Evolutionary conservation across 495 filamentous ascomycete genomes (phyloP).

Genomic region (Oidiodendron maius): DNA sequence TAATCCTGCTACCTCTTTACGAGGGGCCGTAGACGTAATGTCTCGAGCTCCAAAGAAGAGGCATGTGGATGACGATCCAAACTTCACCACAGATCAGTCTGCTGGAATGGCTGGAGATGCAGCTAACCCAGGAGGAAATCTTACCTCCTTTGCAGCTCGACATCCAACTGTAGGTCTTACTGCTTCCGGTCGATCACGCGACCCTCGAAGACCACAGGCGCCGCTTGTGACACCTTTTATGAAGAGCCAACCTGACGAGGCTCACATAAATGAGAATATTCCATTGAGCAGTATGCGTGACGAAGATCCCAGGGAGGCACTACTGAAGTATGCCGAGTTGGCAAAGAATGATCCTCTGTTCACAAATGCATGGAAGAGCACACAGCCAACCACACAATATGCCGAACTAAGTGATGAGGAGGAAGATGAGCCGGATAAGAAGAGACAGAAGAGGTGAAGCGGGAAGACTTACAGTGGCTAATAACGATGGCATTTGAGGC

Average conservation of each 20-base stretch:
- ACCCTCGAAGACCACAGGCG: conserved; percentile 74
- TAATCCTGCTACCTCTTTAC: conserved; percentile 72
- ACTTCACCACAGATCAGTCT: conserved; percentile 73
- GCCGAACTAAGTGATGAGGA: conserved; percentile 91
- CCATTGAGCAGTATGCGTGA: conserved; percentile 92
- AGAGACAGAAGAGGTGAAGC: conserved; percentile 43
- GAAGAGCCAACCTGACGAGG: conserved; percentile 84
- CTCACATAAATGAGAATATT: conserved; percentile 80
- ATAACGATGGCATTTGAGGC: background rate
- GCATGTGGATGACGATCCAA: conserved; percentile 88
- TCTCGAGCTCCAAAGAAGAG: conserved; percentile 88
- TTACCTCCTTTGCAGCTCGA: conserved; percentile 52
- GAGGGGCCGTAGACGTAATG: conserved; percentile 85
- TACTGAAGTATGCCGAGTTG: conserved; percentile 91
- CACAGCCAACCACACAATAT: conserved; percentile 90
- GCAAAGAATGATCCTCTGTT: conserved; percentile 92
- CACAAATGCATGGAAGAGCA: conserved; percentile 86
- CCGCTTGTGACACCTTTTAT: conserved; percentile 86
- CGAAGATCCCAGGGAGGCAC: conserved; percentile 90
- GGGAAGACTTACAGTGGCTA: background rate
- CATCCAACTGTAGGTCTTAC: conserved; percentile 70
- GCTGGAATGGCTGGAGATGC: conserved; percentile 77
- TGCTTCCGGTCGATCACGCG: conserved; percentile 70
- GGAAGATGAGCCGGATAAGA: conserved; percentile 63
- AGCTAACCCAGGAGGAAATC: conserved; percentile 58